A percentile compares a stretch with the other conserved stretches of the same genome.
phyloP scores from a whole-genome alignment of 768 basidiomycete genomes.

The Mycena belliarum region DNA sequence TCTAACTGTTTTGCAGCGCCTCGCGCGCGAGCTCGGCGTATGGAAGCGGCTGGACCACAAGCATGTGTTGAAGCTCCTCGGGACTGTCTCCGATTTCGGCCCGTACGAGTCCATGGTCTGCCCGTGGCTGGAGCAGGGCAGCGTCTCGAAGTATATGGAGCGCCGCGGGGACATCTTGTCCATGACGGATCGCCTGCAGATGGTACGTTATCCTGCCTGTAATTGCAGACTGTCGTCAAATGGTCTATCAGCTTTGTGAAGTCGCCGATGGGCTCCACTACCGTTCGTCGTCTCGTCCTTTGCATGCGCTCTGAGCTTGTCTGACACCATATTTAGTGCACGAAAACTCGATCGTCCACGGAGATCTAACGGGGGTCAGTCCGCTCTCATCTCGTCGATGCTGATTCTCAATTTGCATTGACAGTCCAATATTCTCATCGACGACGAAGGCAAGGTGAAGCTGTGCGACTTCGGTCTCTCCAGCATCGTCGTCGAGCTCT shows the following conservation, averaged over 20 bases:
- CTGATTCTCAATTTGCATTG: conserved; percentile 4
- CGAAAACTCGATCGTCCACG: conserved; percentile 39
- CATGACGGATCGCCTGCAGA: conserved; percentile 34
- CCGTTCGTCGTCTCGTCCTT: conserved; percentile 27
- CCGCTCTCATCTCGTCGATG: neutral
- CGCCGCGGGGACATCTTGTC: conserved; percentile 36
- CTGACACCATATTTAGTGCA: conserved; percentile 34
- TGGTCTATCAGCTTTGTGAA: conserved; percentile 34
- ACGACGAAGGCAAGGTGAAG: conserved; percentile 40
- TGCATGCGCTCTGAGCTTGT: neutral
- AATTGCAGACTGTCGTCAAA: no score
- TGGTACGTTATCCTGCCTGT: conserved; percentile 28
- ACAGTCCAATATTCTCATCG: conserved; percentile 50
- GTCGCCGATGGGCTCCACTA: conserved; percentile 41
- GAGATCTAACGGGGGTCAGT: conserved; percentile 45
- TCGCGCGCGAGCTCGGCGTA: conserved; percentile 37
- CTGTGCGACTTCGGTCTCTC: conserved; percentile 52
- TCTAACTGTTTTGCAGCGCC: conserved; percentile 25
- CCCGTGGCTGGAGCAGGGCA: conserved; percentile 43
- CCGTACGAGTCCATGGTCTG: conserved; percentile 40
- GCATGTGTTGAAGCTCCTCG: conserved; percentile 38
- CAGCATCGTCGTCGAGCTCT: conserved; percentile 35
- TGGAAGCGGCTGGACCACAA: conserved; percentile 42
- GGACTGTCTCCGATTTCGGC: conserved; percentile 39
- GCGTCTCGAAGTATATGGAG: conserved; percentile 39